These are phyloP conservation scores for Quercus dentata DNA, from an alignment of 306 rosid species.

Conservation along the genomic window DNA sequence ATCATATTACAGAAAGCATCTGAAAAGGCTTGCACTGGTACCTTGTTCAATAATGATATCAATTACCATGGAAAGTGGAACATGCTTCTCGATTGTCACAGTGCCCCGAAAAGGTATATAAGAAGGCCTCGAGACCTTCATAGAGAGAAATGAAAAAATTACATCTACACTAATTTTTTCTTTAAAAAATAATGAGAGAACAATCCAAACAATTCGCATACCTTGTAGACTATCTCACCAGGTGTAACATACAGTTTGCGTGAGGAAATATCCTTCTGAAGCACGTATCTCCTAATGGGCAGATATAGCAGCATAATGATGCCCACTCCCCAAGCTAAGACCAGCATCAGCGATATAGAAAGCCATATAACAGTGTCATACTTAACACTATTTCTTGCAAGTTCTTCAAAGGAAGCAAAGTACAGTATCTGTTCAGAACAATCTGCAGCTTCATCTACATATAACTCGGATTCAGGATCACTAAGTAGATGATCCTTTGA, in stretches of 20 bases:
- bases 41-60: constrained; percentile 92
- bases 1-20: neutral
- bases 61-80: constrained; percentile 75
- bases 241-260: constrained; percentile 80
- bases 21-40: constrained; percentile 22
- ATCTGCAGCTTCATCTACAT: constrained; percentile 47
- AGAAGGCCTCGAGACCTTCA: constrained; percentile 89
- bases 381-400: constrained; percentile 50
- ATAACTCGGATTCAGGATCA: constrained; percentile 44
- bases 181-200: constrained; percentile 1
- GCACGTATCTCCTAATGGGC: constrained; percentile 68
- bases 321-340: constrained; percentile 94
- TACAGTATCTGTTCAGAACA: constrained; percentile 54
- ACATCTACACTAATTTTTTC: neutral
- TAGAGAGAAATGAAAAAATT: constrained; percentile 4
- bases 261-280: constrained; percentile 67
- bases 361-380: constrained; percentile 87
- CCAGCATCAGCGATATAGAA: constrained; percentile 73
- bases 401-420: constrained; percentile 78
- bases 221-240: constrained; percentile 80
- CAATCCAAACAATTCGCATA: constrained; percentile 11
- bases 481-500: constrained; percentile 47
- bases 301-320: constrained; percentile 83
- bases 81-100: constrained; percentile 55
- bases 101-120: constrained; percentile 76